These are phyloP conservation scores for Tolypocladium ovalisporum DNA, from an alignment of 2,329 filamentous ascomycete species.

Conservation along the genomic window DNA sequence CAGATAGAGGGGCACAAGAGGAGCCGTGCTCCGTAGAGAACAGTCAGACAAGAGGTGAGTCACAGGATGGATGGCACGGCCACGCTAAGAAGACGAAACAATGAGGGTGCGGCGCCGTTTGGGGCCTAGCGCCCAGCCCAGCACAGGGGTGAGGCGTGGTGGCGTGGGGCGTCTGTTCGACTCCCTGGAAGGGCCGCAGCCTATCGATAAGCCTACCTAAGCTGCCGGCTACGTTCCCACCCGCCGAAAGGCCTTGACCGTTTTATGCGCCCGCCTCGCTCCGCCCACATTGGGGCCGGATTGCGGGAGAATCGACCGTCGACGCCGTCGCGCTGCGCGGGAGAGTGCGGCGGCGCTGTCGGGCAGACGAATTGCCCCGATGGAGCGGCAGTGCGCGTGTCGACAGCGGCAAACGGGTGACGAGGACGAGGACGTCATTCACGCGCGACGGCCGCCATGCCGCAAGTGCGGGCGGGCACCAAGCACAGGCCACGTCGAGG, in stretches of 20 bases:
- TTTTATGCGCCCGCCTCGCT: neutral
- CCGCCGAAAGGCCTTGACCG: neutral
- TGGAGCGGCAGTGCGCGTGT: neutral
- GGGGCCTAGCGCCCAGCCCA: constrained; percentile 1
- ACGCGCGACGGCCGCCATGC: neutral
- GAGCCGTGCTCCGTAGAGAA: neutral
- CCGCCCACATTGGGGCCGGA: neutral
- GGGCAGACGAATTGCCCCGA: neutral
- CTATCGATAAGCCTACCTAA: neutral
- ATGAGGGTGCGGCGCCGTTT: constrained; percentile 1
- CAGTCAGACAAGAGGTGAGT: constrained; percentile 4
- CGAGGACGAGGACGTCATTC: neutral
- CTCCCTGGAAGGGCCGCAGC: neutral
- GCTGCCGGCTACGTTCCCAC: neutral
- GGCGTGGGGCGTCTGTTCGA: neutral
- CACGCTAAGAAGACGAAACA: constrained; percentile 3
- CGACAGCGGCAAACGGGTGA: neutral
- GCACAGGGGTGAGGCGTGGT: neutral
- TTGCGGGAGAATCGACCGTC: neutral
- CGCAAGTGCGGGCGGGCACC: neutral
- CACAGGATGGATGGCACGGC: constrained; percentile 3
- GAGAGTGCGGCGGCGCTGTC: neutral
- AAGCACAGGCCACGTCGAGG: neutral
- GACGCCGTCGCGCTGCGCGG: neutral
- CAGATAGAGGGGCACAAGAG: neutral